Evolutionary conservation across 371 early-diverging fungal species (phyloP), one percentile per base, ranked within the genome.

Genomic region (Batkoa obscura): DNA sequence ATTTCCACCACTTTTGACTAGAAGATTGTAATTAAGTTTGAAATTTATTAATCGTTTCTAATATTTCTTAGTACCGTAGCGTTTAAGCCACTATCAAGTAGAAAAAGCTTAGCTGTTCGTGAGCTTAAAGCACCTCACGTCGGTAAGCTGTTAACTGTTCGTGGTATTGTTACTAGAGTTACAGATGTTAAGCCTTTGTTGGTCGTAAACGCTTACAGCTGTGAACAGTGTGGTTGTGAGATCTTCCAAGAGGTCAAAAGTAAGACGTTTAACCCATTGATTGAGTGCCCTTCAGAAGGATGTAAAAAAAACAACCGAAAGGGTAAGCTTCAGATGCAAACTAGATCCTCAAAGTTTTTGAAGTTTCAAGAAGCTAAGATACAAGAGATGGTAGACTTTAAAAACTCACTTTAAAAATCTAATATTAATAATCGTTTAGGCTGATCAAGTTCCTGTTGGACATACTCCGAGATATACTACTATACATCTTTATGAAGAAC

Each of bases 361-460:
- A 82, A 83, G 59, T 93, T 90, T 73, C 96, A 96, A 69, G 94
- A 94, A 66, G 85, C 88, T 63, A 90, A 89, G 65, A 61, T 96
- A 45, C 96, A 96, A 67, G 96, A 96, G 68, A 66, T 90, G 73
- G 86, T 84, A 73, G 45, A 72, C 62, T n/a, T 4, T 32, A 9
- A 34, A 5, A 13, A 6, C 23, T 23, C 23, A 23, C 23, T 23
- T 23, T 23, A 23, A 23, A 23, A 23, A 23, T 23, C 23, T 23
- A 23, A 23, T 23, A 23, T 55, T 31, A 10, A 33, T 42, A 23
- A 23, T 23, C 23, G 23, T 31, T 10, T 60, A 84, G 81, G 83
- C 96, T 10, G 87, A 92, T 68, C 97, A 98, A 79, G 94, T 97
- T 6, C 97, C 97, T 57, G 92, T 93, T 57, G 99, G 99, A 49